Conservation (phyloP, 768 basidiomycete genomes). For the Boletus pseudo-olivaceus region DNA sequence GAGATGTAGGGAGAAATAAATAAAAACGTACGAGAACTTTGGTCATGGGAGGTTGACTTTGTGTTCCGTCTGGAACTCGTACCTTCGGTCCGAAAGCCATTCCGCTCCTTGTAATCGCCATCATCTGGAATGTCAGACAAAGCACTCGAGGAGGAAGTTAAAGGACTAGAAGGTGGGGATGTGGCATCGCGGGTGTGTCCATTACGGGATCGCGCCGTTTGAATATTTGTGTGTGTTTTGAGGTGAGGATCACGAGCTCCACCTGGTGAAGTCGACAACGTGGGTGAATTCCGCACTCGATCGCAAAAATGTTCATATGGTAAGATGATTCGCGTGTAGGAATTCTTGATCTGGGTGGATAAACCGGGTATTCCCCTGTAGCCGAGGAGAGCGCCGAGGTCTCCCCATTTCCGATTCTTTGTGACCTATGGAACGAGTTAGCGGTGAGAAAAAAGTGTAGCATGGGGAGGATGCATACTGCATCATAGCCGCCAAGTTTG, state of each 20-base stretch:
- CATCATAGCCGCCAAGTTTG: conserved; percentile 82
- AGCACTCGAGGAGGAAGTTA: conserved; percentile 74
- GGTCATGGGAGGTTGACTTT: conserved; percentile 52
- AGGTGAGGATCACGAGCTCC: conserved; percentile 47
- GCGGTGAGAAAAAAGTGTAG: conserved; percentile 21
- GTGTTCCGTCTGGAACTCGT: conserved; percentile 49
- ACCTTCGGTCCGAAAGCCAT: conserved; percentile 38
- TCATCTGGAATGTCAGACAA: conserved; percentile 82
- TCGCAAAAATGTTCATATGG: conserved; percentile 94
- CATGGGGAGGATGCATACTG: conserved; percentile 47
- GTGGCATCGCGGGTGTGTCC: conserved; percentile 41
- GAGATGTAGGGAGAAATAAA: conserved; percentile 1
- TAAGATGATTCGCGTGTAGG: conserved; percentile 86
- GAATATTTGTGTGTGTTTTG: conserved; percentile 53
- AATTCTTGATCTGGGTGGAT: conserved; percentile 83
- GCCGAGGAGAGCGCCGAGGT: conserved; percentile 77
- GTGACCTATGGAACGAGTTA: conserved; percentile 58
- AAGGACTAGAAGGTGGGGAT: conserved; percentile 68
- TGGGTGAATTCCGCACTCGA: conserved; percentile 64
- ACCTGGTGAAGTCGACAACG: conserved; percentile 35
- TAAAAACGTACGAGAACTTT: conserved; percentile 35
- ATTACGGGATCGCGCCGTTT: conserved; percentile 38
- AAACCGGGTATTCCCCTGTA: conserved; percentile 81
- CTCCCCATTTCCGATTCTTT: conserved; percentile 81
- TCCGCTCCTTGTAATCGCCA: conserved; percentile 55